Evolutionary conservation across 768 basidiomycete genomes (phyloP).

Genomic region (Boletus reticuloceps): DNA sequence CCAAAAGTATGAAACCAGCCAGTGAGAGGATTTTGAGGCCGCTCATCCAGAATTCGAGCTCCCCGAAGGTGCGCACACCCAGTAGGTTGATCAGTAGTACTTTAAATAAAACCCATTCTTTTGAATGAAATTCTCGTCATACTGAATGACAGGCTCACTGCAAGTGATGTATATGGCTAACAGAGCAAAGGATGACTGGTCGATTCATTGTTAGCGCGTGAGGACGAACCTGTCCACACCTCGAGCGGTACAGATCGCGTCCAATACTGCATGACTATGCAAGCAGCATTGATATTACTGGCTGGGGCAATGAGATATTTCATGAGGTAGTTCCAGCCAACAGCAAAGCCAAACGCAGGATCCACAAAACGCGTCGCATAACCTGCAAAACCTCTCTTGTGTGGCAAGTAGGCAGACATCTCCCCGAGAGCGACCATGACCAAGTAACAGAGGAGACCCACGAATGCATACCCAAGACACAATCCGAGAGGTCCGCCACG

Average conservation of each 20-base stretch:
- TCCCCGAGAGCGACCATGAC: slow-evolving; percentile 53
- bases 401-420: slow-evolving; percentile 45
- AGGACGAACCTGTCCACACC: slow-evolving; percentile 6
- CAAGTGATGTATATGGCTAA: not conserved
- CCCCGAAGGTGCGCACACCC: slow-evolving; percentile 67
- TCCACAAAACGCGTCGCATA: slow-evolving; percentile 70
- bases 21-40: slow-evolving; percentile 56
- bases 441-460: slow-evolving; percentile 58
- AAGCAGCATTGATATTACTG: slow-evolving; percentile 63
- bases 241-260: slow-evolving; percentile 1
- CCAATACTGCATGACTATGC: slow-evolving; percentile 3
- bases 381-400: slow-evolving; percentile 60
- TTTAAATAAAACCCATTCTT: not conserved
- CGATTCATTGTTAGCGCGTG: not conserved
- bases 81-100: slow-evolving; percentile 45
- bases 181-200: not conserved
- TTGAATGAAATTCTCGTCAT: not conserved
- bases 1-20: not conserved
- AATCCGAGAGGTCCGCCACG: slow-evolving; percentile 58
- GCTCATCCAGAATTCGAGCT: slow-evolving; percentile 74
- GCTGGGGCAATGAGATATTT: slow-evolving; percentile 68
- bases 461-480: slow-evolving; percentile 41
- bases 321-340: slow-evolving; percentile 49
- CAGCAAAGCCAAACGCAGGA: slow-evolving; percentile 64
- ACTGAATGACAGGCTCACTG: not conserved